Conservation (phyloP, 2,329 filamentous ascomycete species). For the Aspergillus sp. region DNA sequence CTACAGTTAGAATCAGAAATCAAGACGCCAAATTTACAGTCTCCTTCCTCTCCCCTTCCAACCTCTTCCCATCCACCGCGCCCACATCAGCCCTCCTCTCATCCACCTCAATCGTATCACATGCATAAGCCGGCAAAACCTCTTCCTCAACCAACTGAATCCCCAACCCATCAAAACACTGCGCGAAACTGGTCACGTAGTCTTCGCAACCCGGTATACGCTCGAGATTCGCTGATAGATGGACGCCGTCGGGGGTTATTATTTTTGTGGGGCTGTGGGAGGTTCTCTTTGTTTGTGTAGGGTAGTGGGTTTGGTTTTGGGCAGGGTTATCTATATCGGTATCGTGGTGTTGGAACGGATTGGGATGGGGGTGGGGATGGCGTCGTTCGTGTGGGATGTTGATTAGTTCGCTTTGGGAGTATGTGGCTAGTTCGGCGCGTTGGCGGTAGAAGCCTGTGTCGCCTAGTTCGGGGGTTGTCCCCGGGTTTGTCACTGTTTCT, state of each 20-base stretch:
- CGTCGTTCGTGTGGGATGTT: slow-evolving; percentile 13
- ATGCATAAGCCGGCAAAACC: no score
- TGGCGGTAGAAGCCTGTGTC: slow-evolving; percentile 22
- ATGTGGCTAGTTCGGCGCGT: slow-evolving; percentile 19
- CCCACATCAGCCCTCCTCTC: no score
- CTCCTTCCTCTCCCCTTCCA: no score
- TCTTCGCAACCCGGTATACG: neutral
- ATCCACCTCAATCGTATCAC: no score
- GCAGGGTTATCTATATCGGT: no score
- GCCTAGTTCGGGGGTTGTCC: slow-evolving; percentile 17
- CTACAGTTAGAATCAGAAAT: no score
- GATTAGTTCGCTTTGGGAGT: slow-evolving; percentile 22
- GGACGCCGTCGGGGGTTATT: slow-evolving; percentile 20
- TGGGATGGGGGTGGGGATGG: neutral
- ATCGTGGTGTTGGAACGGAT: no score
- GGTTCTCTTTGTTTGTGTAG: neutral
- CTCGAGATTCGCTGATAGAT: slow-evolving; percentile 22
- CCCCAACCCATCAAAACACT: neutral
- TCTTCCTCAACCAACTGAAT: no score
- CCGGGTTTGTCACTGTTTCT: neutral
- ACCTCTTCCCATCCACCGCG: no score
- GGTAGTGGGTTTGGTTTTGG: neutral
- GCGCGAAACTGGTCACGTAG: neutral
- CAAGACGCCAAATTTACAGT: no score
- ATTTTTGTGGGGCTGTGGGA: slow-evolving; percentile 2